Evolutionary conservation across 2,329 filamentous ascomycete genomes (phyloP), one percentile per base, ranked within the genome.

Genomic region (Lasiodiplodia theobromae): DNA sequence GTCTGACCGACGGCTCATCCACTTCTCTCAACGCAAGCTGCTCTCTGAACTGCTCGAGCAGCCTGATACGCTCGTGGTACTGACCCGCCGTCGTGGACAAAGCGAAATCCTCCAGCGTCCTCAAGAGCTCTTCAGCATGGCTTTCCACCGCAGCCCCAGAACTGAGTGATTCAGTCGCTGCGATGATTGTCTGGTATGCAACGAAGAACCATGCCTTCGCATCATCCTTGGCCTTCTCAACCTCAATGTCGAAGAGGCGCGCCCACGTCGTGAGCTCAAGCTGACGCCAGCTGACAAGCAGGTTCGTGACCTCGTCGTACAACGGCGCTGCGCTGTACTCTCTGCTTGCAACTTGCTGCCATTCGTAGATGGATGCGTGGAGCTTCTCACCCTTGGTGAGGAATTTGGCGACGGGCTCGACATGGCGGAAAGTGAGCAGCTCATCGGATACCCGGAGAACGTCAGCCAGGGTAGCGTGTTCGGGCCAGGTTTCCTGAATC

Each of bases 151-250:
- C 86, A 1, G 83, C 85, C 28, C 86, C 84, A 0, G 87, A 49
- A 2, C 77, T 82, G 70, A 95, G 85, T 23, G 88, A 86, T 66
- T 92, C 83, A 0, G 94, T 91, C 11, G 90, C 91, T 3, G 89
- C 91, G 72, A 99, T 87, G 52, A 97, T 88, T 4, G 91, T 93
- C 79, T 98, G 93, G 75, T 97, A 99, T 0, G 95, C 94, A 69
- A 98, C 87, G 74, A 97, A 99, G 91, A 94, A 99, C 96, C 96
- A 99, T 18, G 91, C 91, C 73, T 89, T 90, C 2, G 95, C 94
- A 75, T 93, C 91, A 60, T 92, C 87, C 25, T 90, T 84, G 73
- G 90, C 94, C 74, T 91, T 93, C 66, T 88, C 85, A 47, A 89
- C 86, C 78, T 99, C 96, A 77, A 92, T 89, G 72, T 97, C 93